Evolutionary conservation across 768 basidiomycete genomes (phyloP).

Genomic region (Termitomyces heimii): DNA sequence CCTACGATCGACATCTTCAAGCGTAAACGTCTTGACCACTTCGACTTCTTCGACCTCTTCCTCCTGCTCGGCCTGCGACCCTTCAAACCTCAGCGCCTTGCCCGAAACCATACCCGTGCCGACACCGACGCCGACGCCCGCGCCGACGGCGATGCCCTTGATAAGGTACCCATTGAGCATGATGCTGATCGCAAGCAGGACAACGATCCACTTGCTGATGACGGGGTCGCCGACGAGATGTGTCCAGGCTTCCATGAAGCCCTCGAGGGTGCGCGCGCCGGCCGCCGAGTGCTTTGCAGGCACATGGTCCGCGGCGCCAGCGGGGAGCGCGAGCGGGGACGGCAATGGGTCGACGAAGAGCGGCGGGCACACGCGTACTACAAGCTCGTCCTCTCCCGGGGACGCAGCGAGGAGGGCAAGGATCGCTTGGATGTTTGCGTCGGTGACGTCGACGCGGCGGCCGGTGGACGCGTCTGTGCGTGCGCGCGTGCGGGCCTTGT

Average conservation of each 20-base stretch:
- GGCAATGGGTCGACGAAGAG: constrained; percentile 46
- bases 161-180: constrained; percentile 90
- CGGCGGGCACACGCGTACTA: constrained; percentile 61
- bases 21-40: constrained; percentile 33
- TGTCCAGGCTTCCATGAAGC: constrained; percentile 90
- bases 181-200: constrained; percentile 79
- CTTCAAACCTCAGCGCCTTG: constrained; percentile 13
- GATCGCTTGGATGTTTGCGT: constrained; percentile 50
- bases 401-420: constrained; percentile 24
- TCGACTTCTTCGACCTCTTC: neutral
- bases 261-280: constrained; percentile 48
- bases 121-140: constrained; percentile 21
- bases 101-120: constrained; percentile 18
- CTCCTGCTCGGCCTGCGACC: constrained; percentile 2
- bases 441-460: constrained; percentile 64
- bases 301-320: neutral
- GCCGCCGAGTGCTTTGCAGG: constrained; percentile 10
- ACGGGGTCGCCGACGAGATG: constrained; percentile 90
- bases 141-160: constrained; percentile 71
- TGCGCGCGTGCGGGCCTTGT: constrained; percentile 12
- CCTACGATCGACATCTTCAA: constrained; percentile 52
- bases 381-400: constrained; percentile 28
- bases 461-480: no score
- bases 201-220: constrained; percentile 91
- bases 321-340: neutral